Base-by-base conservation (phyloP, 805 yeast species). In the Saccharomycopsis synnaedendra region DNA sequence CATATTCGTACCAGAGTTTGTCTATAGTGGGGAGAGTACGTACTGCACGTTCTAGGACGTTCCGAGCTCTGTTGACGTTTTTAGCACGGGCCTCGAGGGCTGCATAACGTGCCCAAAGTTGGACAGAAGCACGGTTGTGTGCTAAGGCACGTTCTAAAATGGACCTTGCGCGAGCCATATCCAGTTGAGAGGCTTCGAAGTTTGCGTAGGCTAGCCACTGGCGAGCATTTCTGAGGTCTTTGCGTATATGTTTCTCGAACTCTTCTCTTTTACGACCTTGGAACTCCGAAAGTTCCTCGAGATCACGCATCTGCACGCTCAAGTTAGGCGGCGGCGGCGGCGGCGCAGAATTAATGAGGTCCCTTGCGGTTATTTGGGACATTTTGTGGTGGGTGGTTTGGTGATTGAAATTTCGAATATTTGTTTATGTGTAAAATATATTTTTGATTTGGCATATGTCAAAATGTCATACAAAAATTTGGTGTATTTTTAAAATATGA, bases 201-300 rank as follows among this genome's bases (percentile, higher is more conserved):
- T 74, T 75, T 0, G 96, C 97, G 62, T 90, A 93, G 48, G 96
- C 69, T 60, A 86, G 71, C 96, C 97, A 93, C 60, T 88, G 95
- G 1, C 86, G 82, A 57, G 75, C 71, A 58, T 87, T 88, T 35
- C 82, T 74, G 50, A 95, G 67, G 60, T 90, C 90, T 55, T 93
- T 74, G 56, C 93, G 77, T 46, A 93, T 65, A n/a, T 89, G 94
- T 55, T 80, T 80, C 64, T 93, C 97, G 60, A 70, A 90, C 55
- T 85, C 96, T 34, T 75, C 72, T 51, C 98, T 68, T 56, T 84
- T 86, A 30, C 88, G 68, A 30, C 82, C 71, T 60, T 87, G 96
- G 50, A 66, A 72, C 54, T 86, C 90, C 42, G 74, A 70, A 11
- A 85, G 71, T 64, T 90, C 97, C 55, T 87, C 96, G 5, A 82